A percentile compares a stretch with the other conserved stretches of the same genome.
These are phyloP conservation scores for Sequoia sempervirens DNA, from an alignment of 75 land plant genomes.

Conservation along the genomic window DNA sequence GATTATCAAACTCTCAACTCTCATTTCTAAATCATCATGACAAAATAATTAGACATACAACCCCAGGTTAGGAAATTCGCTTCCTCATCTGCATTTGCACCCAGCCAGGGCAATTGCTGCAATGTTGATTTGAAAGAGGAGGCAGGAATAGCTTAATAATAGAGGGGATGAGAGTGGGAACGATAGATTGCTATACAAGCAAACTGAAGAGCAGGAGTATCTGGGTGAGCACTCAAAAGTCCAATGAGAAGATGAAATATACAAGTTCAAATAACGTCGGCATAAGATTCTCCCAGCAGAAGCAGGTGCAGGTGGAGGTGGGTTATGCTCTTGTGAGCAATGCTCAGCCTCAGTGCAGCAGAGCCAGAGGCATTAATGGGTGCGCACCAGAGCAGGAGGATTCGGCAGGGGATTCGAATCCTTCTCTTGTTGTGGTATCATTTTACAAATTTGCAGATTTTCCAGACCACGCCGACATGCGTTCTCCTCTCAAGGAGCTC, in stretches of 20 bases:
- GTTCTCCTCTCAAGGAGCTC: slow-evolving; percentile 73
- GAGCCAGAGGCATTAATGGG: neutral
- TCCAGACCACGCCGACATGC: slow-evolving; percentile 69
- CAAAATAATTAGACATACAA: too few species aligned
- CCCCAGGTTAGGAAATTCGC: too few species aligned
- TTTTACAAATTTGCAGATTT: slow-evolving; percentile 97
- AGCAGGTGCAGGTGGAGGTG: neutral
- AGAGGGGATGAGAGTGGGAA: too few species aligned
- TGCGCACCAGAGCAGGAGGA: neutral
- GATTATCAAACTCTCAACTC: too few species aligned
- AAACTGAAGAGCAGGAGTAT: too few species aligned
- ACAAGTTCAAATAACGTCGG: neutral
- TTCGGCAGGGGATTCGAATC: neutral
- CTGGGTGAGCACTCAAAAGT: neutral
- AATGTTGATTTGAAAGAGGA: too few species aligned
- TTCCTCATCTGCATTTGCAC: too few species aligned
- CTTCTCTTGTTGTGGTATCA: slow-evolving; percentile 70
- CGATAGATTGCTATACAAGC: too few species aligned
- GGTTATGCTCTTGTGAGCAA: neutral
- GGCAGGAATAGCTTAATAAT: too few species aligned
- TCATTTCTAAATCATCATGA: too few species aligned
- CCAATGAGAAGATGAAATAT: neutral
- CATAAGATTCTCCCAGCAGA: neutral
- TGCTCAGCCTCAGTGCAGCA: neutral
- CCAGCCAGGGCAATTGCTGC: too few species aligned